These are phyloP conservation scores for Orobanche coerulescens DNA, from an alignment of 257 asterid species.

Conservation along the genomic window DNA sequence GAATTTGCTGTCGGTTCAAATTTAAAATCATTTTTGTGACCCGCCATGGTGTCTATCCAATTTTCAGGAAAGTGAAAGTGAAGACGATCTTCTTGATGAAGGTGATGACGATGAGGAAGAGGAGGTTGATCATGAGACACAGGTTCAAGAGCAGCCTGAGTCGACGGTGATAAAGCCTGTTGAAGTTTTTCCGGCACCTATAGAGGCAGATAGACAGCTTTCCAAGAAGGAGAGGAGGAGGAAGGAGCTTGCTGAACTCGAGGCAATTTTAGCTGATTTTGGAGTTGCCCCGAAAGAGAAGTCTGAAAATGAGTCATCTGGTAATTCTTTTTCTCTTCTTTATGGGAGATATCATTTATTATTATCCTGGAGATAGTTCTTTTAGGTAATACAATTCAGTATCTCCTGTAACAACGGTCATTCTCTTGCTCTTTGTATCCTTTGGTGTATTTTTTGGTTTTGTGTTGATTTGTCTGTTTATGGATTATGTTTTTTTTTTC, in stretches of 20 bases:
- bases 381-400: not conserved
- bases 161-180: conserved; percentile 36
- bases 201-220: conserved; percentile 81
- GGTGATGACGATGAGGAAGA: conserved; percentile 59
- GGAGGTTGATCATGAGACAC: conserved; percentile 68
- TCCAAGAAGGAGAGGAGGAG: conserved; percentile 92
- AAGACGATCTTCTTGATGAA: conserved; percentile 61
- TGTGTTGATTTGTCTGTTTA: not conserved
- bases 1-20: not conserved
- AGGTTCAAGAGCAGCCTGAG: conserved; percentile 44
- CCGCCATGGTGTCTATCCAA: conserved; percentile 16
- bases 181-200: conserved; percentile 50
- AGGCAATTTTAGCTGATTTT: conserved; percentile 84
- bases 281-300: conserved; percentile 48
- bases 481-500: not conserved
- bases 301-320: conserved; percentile 50
- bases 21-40: not conserved
- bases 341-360: not conserved
- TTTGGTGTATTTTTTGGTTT: not conserved
- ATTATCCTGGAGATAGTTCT: not conserved
- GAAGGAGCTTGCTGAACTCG: conserved; percentile 95
- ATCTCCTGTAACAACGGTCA: not conserved
- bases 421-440: not conserved
- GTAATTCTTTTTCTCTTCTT: conserved; percentile 32
- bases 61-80: conserved; percentile 57